A percentile compares a stretch with the other conserved stretches of the same genome.
phyloP scores from a whole-genome alignment of 257 asterid genomes.

The Verbena officinalis region DNA sequence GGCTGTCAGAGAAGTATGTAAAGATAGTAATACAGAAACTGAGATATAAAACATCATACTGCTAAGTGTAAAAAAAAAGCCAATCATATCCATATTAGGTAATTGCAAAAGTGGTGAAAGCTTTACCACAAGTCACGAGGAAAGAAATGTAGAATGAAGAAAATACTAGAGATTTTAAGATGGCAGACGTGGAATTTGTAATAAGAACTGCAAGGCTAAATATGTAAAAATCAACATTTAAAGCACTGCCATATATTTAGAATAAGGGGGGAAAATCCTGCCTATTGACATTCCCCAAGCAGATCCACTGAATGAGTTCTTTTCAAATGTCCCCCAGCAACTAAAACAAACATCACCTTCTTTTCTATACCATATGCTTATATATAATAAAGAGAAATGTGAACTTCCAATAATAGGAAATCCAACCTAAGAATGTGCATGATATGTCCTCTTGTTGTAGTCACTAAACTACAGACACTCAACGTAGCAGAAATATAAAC shows the following conservation, averaged over 20 bases:
- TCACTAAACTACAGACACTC: neutral
- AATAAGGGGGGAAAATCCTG: neutral
- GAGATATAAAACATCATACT: constrained; percentile 9
- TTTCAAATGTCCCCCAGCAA: neutral
- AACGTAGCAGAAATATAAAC: constrained; percentile 12
- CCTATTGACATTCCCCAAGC: constrained; percentile 2
- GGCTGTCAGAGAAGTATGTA: constrained; percentile 62
- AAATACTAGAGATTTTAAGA: constrained; percentile 22
- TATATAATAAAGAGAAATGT: constrained; percentile 10
- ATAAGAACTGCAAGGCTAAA: constrained; percentile 9
- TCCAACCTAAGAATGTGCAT: constrained; percentile 1
- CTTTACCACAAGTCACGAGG: constrained; percentile 5
- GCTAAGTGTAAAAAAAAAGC: constrained; percentile 14
- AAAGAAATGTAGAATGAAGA: constrained; percentile 3
- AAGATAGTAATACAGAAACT: constrained; percentile 26
- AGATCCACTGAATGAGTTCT: neutral
- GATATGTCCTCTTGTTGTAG: neutral
- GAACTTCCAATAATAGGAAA: constrained; percentile 8
- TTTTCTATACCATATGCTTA: neutral
- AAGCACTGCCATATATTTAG: constrained; percentile 16
- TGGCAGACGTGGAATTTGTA: constrained; percentile 8
- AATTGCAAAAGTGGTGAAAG: constrained; percentile 19
- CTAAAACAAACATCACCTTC: constrained; percentile 6
- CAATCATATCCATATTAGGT: neutral
- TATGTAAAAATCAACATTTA: constrained; percentile 6